Percentiles rank a stretch among this genome's conserved stretches.
phyloP scores from a whole-genome alignment of 1,139 yeast species.

The Hansenula anomala region DNA sequence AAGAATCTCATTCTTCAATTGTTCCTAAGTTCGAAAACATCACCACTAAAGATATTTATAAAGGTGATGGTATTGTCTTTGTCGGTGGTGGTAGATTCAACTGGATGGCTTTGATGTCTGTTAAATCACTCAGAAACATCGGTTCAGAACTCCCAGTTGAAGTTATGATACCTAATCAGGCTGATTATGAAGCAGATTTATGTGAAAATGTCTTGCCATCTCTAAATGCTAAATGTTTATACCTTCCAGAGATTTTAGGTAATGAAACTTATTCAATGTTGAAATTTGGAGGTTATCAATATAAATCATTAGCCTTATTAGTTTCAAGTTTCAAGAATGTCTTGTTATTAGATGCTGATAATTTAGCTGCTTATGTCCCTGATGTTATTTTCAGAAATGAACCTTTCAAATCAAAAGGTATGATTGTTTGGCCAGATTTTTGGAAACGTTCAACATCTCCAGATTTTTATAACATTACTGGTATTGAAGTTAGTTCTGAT shows the following conservation, averaged over 20 bases:
- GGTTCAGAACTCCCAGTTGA: constrained; percentile 69
- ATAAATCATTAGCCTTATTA: constrained; percentile 47
- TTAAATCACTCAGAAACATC: constrained; percentile 51
- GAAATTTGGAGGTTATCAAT: constrained; percentile 59
- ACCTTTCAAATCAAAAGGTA: constrained; percentile 3
- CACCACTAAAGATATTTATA: neutral
- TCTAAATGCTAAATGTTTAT: constrained; percentile 44
- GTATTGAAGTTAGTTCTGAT: constrained; percentile 8
- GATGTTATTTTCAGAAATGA: constrained; percentile 34
- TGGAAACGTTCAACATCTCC: constrained; percentile 57
- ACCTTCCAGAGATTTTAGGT: constrained; percentile 35
- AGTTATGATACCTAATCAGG: constrained; percentile 25
- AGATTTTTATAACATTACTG: constrained; percentile 42
- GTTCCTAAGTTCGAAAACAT: no score
- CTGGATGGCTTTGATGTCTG: constrained; percentile 53
- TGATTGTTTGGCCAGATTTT: constrained; percentile 53
- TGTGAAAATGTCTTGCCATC: constrained; percentile 43
- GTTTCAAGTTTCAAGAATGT: constrained; percentile 50
- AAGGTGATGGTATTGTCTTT: neutral
- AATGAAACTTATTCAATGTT: no score
- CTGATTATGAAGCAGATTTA: constrained; percentile 43
- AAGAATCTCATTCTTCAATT: no score
- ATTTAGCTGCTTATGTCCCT: constrained; percentile 43
- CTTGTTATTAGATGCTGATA: constrained; percentile 49
- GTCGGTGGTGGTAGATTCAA: constrained; percentile 16